phyloP scores from a whole-genome alignment of 2,329 filamentous ascomycete species.

The Xylariaceae sp. region DNA sequence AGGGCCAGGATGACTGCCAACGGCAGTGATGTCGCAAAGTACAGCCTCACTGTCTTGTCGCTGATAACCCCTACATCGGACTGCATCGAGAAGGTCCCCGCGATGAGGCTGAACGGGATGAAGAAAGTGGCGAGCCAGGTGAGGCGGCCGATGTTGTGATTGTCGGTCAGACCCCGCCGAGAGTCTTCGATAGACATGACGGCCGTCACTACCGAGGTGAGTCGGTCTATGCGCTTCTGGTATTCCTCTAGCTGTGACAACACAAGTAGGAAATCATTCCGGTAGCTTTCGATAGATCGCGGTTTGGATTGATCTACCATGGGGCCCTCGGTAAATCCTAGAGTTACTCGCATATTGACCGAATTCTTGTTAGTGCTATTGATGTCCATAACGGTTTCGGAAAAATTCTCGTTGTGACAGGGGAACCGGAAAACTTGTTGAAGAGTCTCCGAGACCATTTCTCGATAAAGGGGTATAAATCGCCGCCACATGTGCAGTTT shows the following conservation, averaged over 20 bases:
- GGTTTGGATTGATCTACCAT: too few species aligned
- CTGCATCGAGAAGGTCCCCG: conserved; percentile 37
- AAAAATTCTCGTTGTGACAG: neutral
- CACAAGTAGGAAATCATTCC: conserved; percentile 30
- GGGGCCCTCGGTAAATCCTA: too few species aligned
- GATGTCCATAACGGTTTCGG: too few species aligned
- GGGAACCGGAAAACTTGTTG: conserved; percentile 17
- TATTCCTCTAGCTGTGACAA: conserved; percentile 36
- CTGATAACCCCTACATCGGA: conserved; percentile 22
- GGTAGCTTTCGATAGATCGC: conserved; percentile 16
- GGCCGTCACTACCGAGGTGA: conserved; percentile 38
- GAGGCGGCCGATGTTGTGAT: conserved; percentile 37
- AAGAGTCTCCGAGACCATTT: conserved; percentile 32
- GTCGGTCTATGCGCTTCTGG: conserved; percentile 37
- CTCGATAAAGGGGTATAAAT: conserved; percentile 32
- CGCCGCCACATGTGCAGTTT: conserved; percentile 34
- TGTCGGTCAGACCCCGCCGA: conserved; percentile 34
- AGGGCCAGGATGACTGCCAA: conserved; percentile 22
- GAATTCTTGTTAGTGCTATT: too few species aligned
- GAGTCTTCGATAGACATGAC: conserved; percentile 37
- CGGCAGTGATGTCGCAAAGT: conserved; percentile 31
- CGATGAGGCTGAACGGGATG: conserved; percentile 37
- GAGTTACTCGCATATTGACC: too few species aligned
- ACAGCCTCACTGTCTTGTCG: conserved; percentile 23
- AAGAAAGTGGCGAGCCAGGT: conserved; percentile 40